Evolutionary conservation across 1,139 yeast genomes (phyloP), one percentile per base, ranked within the genome.

Genomic region (Sugiyamaella grinbergsii): DNA sequence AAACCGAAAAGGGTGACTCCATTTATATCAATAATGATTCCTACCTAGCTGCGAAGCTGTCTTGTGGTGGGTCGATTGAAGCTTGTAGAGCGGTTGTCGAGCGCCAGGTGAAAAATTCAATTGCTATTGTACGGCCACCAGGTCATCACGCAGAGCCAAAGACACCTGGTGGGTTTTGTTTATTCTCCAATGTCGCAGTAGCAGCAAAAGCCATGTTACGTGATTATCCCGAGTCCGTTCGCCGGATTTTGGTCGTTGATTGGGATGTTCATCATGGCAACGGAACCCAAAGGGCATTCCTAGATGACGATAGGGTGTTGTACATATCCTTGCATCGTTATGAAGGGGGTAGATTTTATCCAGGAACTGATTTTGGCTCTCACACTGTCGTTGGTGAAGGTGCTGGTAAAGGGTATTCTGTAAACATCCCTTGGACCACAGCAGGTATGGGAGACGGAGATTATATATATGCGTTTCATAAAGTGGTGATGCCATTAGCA

Each of bases 91-190:
- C 98, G 0, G 98, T 94, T 16, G 85, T 93, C 8, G 98, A 91
- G 66, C 96, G 96, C 1, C 74, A 77, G 53, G 98, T 91, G 26
- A 90, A 90, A 64, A 94, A 94, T 66, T 85, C 97, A 0, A 67
- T 94, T 52, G 99, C 98, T 0, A 88, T 94, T 11, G 96, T 94
- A 11, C 80, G 99, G 58, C 99, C 99, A 1, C 99, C 99, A 0
- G 99, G 99, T 1, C 99, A 94, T 70, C 99, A 94, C 66, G 98
- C 98, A 1, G 99, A 94, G 64, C 98, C 99, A 0, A 94, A 89
- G 56, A 75, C 90, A 16, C 96, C 98, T 0, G 98, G 96, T 40
- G 99, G 99, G 20, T 94, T 94, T 67, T 94, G 98, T 70, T 73
- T 94, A 47, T 94, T 94, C 66, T 86, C 95, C 57, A 94, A 94